Conservation (phyloP, 2,329 filamentous ascomycete species). For the Fusarium buharicum region DNA sequence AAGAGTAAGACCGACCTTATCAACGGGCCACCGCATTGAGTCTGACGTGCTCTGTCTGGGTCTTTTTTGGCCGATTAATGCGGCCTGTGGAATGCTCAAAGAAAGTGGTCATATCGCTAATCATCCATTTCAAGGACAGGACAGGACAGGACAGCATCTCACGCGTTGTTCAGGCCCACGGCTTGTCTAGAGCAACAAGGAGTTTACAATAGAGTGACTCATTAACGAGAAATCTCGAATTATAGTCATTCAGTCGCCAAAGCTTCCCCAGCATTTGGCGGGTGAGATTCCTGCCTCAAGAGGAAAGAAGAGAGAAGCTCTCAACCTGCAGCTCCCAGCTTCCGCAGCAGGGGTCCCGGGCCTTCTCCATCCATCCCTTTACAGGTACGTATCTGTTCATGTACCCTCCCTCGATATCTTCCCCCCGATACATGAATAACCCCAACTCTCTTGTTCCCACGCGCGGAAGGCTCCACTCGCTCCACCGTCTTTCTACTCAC, state of each 20-base stretch:
- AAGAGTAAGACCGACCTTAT: slow-evolving; percentile 23
- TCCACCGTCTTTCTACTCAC: slow-evolving; percentile 34
- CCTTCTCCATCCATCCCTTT: too few relatives aligned
- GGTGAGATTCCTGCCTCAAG: slow-evolving; percentile 35
- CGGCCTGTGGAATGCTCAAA: slow-evolving; percentile 7
- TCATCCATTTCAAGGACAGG: slow-evolving; percentile 12
- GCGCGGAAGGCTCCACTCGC: background rate
- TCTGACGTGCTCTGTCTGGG: slow-evolving; percentile 10
- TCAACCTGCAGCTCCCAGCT: slow-evolving; percentile 27
- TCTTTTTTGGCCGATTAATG: slow-evolving; percentile 17
- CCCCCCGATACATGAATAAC: slow-evolving; percentile 43
- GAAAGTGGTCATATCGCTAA: slow-evolving; percentile 35
- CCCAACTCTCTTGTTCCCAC: slow-evolving; percentile 24
- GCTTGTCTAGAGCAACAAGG: background rate
- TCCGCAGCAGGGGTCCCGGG: slow-evolving; percentile 34
- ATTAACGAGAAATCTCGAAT: slow-evolving; percentile 7
- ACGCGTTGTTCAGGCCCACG: slow-evolving; percentile 10
- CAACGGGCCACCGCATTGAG: slow-evolving; percentile 9
- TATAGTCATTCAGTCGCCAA: slow-evolving; percentile 8
- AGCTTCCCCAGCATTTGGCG: slow-evolving; percentile 28
- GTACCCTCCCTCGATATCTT: slow-evolving; percentile 23
- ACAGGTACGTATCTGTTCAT: slow-evolving; percentile 29
- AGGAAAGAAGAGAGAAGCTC: slow-evolving; percentile 40
- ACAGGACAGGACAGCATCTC: slow-evolving; percentile 13
- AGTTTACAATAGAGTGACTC: slow-evolving; percentile 19